Base-by-base conservation (phyloP, 495 filamentous ascomycete species). In the Ramalina peruviana region DNA sequence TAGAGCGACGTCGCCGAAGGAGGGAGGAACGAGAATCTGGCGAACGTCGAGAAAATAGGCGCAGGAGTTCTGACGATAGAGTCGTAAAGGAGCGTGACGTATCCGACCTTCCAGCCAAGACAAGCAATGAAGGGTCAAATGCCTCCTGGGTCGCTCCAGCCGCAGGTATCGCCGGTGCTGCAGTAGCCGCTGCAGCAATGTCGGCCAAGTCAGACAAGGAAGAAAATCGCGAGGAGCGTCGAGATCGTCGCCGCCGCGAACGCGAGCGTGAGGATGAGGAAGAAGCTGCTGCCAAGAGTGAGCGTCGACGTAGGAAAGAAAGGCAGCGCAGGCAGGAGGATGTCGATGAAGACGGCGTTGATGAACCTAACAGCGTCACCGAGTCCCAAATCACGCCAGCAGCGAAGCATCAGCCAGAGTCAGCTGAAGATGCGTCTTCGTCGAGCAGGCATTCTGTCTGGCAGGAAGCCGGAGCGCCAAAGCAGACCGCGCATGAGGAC, bases 91-190 rank as follows among this genome's bases (percentile, higher is more conserved):
- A 16, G 16, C 15, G 42, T 43, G 2, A 17, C 16, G n/a, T 33
- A 40, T 36, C 25, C 3, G 16, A 16, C 12, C 37, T n/a, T 16
- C 13, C 36, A 30, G n/a, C 40, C 10, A 36, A 55, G 13, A 42
- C 36, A 20, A 48, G 36, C 7, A 2, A 12, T 11, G 40, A 44
- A 44, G 46, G 44, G 39, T 40, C 13, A 6, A 40, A 20, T 16
- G 44, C 20, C 12, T 60, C 62, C 25, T 65, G 72, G 63, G 65
- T 60, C 43, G 67, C 64, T 19, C 67, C 68, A 52, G 72, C 68
- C 19, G 68, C 67, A n/a, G 73, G 71, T 26, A 63, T 70, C 38
- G 61, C 73, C 52, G 74, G 67, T 40, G 72, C 65, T 33, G 67
- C 67, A 30, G 64, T 66, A 25, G 71, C 66, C 33, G 64, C 66